Base-by-base conservation (phyloP, 352 stramenopile genomes). In the Pythium dissimile region DNA sequence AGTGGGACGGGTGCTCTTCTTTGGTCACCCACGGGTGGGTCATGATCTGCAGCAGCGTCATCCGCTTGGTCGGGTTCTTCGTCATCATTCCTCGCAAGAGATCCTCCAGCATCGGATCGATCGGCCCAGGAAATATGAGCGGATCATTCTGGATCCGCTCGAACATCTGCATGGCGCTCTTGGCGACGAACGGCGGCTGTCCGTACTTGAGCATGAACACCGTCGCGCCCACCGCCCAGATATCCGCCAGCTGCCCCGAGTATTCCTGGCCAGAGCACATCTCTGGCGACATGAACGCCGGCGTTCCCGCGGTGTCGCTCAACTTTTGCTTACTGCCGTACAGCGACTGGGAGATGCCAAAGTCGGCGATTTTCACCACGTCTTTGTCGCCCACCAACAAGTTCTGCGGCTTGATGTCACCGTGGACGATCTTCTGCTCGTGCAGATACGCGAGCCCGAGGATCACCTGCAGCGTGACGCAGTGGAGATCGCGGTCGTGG, bases 201-300 rank as follows among this genome's bases (percentile, higher is more conserved):
- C 91, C 92, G 48, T 90, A 96, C 52, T 89, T 89, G 21, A 90
- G 70, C 81, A 96, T 95, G 71, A 89, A 96, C n/a, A 94, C 62
- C 10, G 84, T 95, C 1, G 81, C 88, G 15, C 92, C 90, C 1
- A 97, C 73, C 0, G 92, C 89, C 88, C 91, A 98, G 28, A 97
- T 81, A 61, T 98, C 92, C 0, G 88, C 92, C 7, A 96, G 59
- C 31, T 95, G 86, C 5, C 89, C 92, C 0, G 79, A 90, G 56
- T 89, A 86, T 21, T 88, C 83, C n/a, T 86, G 77, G 0, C 73
- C 83, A 0, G 80, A 86, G 59, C 88, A 97, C 72, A 97, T 94
- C 65, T 98, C 92, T 2, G 92, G 92, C 0, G 88, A 90, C 88
- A 97, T 96, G 56, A 97, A 97, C 4, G 89, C 89, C 11, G 90